Evolutionary conservation across 1,284 basidiomycete genomes (phyloP), one percentile per base, ranked within the genome.

Genomic region (Blastosporella zonata): DNA sequence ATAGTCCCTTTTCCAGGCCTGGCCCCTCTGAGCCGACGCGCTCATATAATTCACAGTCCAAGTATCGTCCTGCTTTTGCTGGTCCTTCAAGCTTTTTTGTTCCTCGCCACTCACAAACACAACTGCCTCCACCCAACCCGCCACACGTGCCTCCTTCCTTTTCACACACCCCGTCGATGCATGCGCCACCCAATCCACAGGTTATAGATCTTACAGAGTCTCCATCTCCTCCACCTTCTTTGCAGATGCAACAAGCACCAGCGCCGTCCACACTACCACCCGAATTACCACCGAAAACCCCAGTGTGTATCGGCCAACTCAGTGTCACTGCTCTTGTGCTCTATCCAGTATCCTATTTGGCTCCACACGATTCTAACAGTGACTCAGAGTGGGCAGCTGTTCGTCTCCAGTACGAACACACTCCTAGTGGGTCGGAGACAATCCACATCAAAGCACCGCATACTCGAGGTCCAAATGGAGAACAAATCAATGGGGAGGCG

Each of bases 301-400:
- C 87, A 10, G 81, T 96, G 39, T 96, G 93, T 65, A 94, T 97
- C 49, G 93, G 93, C 2, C 87, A 90, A 46, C 73, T 97, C 42
- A 75, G 78, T 35, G 85, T 86, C 7, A 88, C 86, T 12, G 92
- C 90, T 3, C 78, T 96, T 39, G 84, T 96, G 47, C 74, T 95
- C 6, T 94, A 94, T 67, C 93, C 91, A 2, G 79, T 87, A n/a
- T 62, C 75, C 18, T 93, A 92, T 61, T 70, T 91, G 17, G 64
- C 75, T 23, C 69, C 76, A 6, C 78, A 76, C 49, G 70, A 76
- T 58, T 65, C 67, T 42, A 62, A 54, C 2, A 60, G 65, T 23
- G 76, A 82, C 7, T 68, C 71, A 4, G 90, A 93, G 55, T 92
- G 89, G 83, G 81, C 82, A 7, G 73, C 78, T 35, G 89, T 94